phyloP scores from a whole-genome alignment of 352 stramenopile genomes.

The Blastocystis sp. region DNA sequence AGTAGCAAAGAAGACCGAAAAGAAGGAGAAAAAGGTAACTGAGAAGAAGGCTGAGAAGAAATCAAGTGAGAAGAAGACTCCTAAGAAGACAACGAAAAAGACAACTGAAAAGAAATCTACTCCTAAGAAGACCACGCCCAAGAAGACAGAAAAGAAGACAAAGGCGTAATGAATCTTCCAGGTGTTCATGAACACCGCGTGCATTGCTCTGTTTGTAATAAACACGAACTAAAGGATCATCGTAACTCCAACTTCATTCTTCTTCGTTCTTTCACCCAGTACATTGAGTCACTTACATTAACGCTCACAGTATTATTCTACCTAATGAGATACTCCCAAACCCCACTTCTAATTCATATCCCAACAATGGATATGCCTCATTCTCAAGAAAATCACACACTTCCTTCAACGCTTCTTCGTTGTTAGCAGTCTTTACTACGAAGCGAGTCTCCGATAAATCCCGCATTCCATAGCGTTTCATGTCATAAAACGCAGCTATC shows the following conservation, averaged over 20 bases:
- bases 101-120: not conserved
- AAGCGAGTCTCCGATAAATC: not conserved
- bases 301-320: slow-evolving; percentile 16
- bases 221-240: slow-evolving; percentile 31
- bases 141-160: not conserved
- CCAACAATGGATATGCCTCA: slow-evolving; percentile 31
- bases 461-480: not conserved
- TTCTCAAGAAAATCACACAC: slow-evolving; percentile 11
- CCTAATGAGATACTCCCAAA: not conserved
- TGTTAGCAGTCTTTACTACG: slow-evolving; percentile 12
- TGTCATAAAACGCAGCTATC: slow-evolving; percentile 1
- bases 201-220: slow-evolving; percentile 24
- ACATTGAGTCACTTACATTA: not conserved
- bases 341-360: not conserved
- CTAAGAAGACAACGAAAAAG: slow-evolving; percentile 22
- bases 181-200: slow-evolving; percentile 56
- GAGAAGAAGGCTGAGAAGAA: slow-evolving; percentile 12
- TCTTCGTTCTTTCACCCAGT: slow-evolving; percentile 34
- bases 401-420: slow-evolving; percentile 1
- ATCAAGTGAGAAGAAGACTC: not conserved
- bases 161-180: slow-evolving; percentile 11
- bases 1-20: not conserved
- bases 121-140: slow-evolving; percentile 1
- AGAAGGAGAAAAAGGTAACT: slow-evolving; percentile 7
- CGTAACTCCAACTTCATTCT: not conserved